Evolutionary conservation across 306 rosid species (phyloP), one percentile per base, ranked within the genome.

Genomic region (Hippophae gyantsensis): DNA sequence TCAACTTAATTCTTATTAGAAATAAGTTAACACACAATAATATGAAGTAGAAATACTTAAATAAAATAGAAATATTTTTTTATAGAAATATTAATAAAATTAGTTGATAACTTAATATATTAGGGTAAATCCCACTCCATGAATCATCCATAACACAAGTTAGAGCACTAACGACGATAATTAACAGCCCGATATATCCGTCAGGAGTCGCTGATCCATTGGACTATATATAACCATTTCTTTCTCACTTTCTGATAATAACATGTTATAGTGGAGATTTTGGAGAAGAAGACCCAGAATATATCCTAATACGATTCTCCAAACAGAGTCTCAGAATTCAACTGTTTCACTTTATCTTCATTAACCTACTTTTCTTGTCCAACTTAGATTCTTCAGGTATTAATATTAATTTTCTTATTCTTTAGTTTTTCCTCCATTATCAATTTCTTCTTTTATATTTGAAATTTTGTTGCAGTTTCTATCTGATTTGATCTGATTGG

Each of bases 371-470:
- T 51, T 38, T 66, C 77, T 43, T 60, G 76, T 57, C 42, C 70
- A n/a, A 11, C 62, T 55, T 57, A 7, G 68, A 56, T 74, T 62
- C 63, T 47, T 54, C 62, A 44, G 58, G 90, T 78, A 57, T 79
- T 69, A 32, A n/a, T 52, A 43, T 43, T 6, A 51, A 14, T 74
- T 27, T 3, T 7, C 10, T 47, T 47, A 47, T 47, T 47, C 13
- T 6, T 9, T 47, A 7, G 10, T 13, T 13, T 48, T n/a, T 6
- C 14, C 14, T 49, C 14, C 7, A 5, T 2, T 11, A 12, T 49
- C 14, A 12, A 13, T 49, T 13, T 49, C 32, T 42, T n/a, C 42
- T 68, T 38, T 58, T 63, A 42, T 11, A 43, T 18, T 64, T 52
- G 18, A 62, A 51, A 65, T 63, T 32, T 51, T 9, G 56, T 61